Conservation (phyloP, 805 yeast genomes). For the Ogataea ganodermae region DNA sequence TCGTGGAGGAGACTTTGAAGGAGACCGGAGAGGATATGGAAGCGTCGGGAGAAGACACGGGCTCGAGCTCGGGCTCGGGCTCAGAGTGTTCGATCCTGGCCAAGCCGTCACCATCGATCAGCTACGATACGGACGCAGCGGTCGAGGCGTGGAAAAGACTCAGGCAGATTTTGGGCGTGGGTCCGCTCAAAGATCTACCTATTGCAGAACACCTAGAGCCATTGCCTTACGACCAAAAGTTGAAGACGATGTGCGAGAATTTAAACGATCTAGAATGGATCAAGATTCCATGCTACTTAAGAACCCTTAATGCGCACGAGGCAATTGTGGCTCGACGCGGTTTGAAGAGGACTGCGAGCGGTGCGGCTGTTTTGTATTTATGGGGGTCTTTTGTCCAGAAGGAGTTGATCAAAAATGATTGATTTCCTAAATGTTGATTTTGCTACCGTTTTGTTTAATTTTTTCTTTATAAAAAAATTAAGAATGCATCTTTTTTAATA, state of each 20-base stretch:
- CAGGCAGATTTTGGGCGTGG: conserved; percentile 9
- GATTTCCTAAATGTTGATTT: neutral
- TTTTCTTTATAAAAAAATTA: neutral
- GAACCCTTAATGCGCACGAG: conserved; percentile 80
- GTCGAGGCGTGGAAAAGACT: neutral
- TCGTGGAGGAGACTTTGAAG: conserved; percentile 30
- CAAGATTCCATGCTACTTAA: conserved; percentile 72
- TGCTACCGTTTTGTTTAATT: conserved; percentile 3
- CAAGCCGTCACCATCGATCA: conserved; percentile 1
- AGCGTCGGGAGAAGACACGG: neutral
- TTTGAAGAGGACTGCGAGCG: conserved; percentile 48
- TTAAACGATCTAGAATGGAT: conserved; percentile 72
- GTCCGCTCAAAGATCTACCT: conserved; percentile 9
- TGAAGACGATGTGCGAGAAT: conserved; percentile 45
- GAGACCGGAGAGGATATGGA: conserved; percentile 6
- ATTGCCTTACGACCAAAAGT: conserved; percentile 27
- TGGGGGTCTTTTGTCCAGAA: conserved; percentile 40
- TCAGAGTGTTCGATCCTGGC: neutral
- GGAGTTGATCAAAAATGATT: conserved; percentile 10
- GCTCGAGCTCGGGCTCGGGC: neutral
- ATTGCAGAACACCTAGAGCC: conserved; percentile 20
- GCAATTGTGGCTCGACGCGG: conserved; percentile 82
- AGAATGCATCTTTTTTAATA: neutral
- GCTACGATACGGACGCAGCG: conserved; percentile 10
- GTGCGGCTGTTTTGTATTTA: conserved; percentile 52